Conservation (phyloP, 495 filamentous ascomycete species). For the Trichoderma virens region DNA sequence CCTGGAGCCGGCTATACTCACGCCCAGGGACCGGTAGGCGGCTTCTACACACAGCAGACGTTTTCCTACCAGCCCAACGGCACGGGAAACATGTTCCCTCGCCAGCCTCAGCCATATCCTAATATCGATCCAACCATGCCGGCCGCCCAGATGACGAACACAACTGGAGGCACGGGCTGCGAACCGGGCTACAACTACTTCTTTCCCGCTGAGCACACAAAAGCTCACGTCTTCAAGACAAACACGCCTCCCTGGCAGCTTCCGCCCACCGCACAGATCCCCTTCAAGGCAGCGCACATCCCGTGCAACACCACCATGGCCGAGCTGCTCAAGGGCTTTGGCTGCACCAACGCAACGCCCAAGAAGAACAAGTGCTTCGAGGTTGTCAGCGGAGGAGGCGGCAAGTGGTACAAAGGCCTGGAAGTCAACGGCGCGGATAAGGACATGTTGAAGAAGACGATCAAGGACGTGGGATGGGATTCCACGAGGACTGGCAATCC, state of each 20-base stretch:
- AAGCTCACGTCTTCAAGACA: slow-evolving; percentile 39
- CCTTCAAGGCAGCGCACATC: slow-evolving; percentile 31
- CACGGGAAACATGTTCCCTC: slow-evolving; percentile 13
- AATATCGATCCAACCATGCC: slow-evolving; percentile 40
- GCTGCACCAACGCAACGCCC: slow-evolving; percentile 31
- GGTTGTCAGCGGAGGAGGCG: slow-evolving; percentile 28
- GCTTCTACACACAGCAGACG: slow-evolving; percentile 3
- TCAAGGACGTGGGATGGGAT: slow-evolving; percentile 33
- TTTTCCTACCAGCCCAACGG: slow-evolving; percentile 17
- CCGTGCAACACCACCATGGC: slow-evolving; percentile 33
- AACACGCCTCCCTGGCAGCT: slow-evolving; percentile 36
- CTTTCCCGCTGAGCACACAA: slow-evolving; percentile 39
- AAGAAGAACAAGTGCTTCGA: slow-evolving; percentile 37
- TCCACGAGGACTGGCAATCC: slow-evolving; percentile 23
- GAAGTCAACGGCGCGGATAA: slow-evolving; percentile 23
- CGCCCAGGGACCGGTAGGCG: neutral
- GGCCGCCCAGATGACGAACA: slow-evolving; percentile 47
- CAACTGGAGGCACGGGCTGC: slow-evolving; percentile 46
- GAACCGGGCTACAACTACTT: slow-evolving; percentile 47
- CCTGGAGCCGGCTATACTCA: neutral
- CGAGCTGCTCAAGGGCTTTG: slow-evolving; percentile 40
- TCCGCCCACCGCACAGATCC: slow-evolving; percentile 18
- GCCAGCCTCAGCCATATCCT: slow-evolving; percentile 27
- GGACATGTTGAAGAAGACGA: slow-evolving; percentile 19
- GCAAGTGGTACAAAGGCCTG: slow-evolving; percentile 30